phyloP scores from a whole-genome alignment of 1,284 basidiomycete genomes.

The Meira miltonrushii region DNA sequence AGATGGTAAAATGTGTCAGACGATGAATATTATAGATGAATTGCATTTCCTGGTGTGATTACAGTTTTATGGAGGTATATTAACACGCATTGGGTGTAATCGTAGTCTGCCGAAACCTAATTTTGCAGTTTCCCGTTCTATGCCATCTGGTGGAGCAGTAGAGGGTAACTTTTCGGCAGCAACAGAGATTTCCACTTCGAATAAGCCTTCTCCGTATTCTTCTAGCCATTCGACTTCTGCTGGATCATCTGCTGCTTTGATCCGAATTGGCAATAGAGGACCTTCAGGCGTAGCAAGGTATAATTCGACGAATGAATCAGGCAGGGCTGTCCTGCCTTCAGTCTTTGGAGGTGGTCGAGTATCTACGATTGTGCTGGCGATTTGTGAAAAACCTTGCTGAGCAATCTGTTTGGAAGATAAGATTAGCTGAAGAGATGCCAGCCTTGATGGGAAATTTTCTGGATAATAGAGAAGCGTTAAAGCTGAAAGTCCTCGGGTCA shows the following conservation, averaged over 20 bases:
- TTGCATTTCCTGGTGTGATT: too few species aligned
- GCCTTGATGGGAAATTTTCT: slow-evolving; percentile 12
- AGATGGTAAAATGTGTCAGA: slow-evolving; percentile 25
- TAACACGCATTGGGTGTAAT: slow-evolving; percentile 3
- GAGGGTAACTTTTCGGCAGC: slow-evolving; percentile 7
- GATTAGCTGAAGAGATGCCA: slow-evolving; percentile 6
- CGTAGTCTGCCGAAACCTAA: slow-evolving; percentile 4
- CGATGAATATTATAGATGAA: not conserved
- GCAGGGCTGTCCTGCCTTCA: not conserved
- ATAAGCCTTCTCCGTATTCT: slow-evolving; percentile 28
- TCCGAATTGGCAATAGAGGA: slow-evolving; percentile 9
- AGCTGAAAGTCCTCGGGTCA: slow-evolving; percentile 22
- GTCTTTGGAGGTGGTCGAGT: not conserved
- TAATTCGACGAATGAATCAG: not conserved
- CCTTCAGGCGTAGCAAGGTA: slow-evolving; percentile 10
- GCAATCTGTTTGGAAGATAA: not conserved
- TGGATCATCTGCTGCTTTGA: slow-evolving; percentile 28
- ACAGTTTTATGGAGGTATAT: too few species aligned
- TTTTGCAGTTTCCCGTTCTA: not conserved
- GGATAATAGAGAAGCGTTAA: slow-evolving; percentile 26
- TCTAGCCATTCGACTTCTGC: slow-evolving; percentile 24
- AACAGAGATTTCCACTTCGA: slow-evolving; percentile 25
- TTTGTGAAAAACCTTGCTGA: not conserved
- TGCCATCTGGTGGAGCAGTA: slow-evolving; percentile 11
- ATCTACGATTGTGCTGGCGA: not conserved